Conservation (phyloP, 2,329 filamentous ascomycete genomes). For the Cladosporium sp. region DNA sequence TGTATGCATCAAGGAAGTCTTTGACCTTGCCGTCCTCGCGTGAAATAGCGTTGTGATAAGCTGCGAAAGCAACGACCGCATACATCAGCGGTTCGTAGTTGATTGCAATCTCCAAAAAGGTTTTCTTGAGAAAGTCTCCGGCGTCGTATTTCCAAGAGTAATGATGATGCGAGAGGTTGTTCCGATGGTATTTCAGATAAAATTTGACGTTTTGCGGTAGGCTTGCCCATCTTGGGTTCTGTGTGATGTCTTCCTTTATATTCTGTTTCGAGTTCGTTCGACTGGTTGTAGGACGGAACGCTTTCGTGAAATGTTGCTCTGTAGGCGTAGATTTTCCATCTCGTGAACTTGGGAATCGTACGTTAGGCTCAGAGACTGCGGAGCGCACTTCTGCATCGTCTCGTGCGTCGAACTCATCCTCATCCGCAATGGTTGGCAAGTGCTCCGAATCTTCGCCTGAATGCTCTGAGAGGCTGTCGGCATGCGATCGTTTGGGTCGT, state of each 20-base stretch:
- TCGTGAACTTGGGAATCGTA: slow-evolving; percentile 14
- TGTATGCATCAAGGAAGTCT: slow-evolving; percentile 85
- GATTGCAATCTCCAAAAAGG: slow-evolving; percentile 68
- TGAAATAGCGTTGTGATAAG: slow-evolving; percentile 75
- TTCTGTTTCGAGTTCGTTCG: slow-evolving; percentile 21
- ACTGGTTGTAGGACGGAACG: slow-evolving; percentile 17
- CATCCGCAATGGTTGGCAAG: slow-evolving; percentile 41
- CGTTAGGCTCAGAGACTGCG: slow-evolving; percentile 19
- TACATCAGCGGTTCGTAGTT: slow-evolving; percentile 79
- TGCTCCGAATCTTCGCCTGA: slow-evolving; percentile 49
- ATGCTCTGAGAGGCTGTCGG: slow-evolving; percentile 45
- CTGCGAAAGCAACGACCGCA: slow-evolving; percentile 80
- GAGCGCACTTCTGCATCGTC: slow-evolving; percentile 23
- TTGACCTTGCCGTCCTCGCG: slow-evolving; percentile 69
- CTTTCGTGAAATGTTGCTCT: slow-evolving; percentile 39
- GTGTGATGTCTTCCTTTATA: slow-evolving; percentile 21
- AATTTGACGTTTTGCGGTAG: slow-evolving; percentile 62
- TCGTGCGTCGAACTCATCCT: slow-evolving; percentile 43
- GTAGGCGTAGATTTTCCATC: slow-evolving; percentile 51
- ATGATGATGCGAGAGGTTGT: slow-evolving; percentile 75
- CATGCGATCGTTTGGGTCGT: slow-evolving; percentile 42
- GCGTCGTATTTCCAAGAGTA: slow-evolving; percentile 73
- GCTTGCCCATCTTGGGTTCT: slow-evolving; percentile 25
- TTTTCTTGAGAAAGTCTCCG: slow-evolving; percentile 68
- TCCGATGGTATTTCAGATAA: slow-evolving; percentile 73